Evolutionary conservation across 257 asterid genomes (phyloP), one percentile per base, ranked within the genome.

Genomic region (Solanum etuberosum): DNA sequence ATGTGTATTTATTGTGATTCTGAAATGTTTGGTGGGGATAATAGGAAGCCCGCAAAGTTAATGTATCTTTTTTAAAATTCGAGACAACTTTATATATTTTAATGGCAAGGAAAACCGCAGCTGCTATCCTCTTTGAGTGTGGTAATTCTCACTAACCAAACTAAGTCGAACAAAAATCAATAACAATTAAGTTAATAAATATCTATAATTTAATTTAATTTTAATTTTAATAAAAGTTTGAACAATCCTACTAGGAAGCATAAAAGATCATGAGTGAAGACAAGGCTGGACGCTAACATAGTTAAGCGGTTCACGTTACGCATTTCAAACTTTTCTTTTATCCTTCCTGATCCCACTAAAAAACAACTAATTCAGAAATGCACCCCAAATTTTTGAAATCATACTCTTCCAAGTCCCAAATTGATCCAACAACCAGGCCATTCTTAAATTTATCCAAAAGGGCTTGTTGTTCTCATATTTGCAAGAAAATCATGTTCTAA

Each of bases 261-360:
- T 54, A 54, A 54, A 54, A 51, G 61, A 51, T 37, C 13, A 15
- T 31, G 25, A 70, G 11, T 18, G 78, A 20, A 71, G 78, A 32
- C 78, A 9, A 16, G 23, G 77, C 77, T 32, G 16, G 25, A 32
- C 27, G 78, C 29, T n/a, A 54, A 35, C 82, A 72, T 35, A 20
- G 81, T 72, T 20, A 72, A 80, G 40, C 67, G 29, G 67, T 46
- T 80, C 84, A 86, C 85, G 89, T 92, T 91, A 91, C 86, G 74
- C 74, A 86, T 90, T 92, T 90, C 93, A 92, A 93, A 92, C 25
- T n/a, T 51, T 91, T 90, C 85, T 91, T 87, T 82, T 8, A 34
- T 34, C 20, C 61, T 90, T 89, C 10, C 93, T 91, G 92, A 81
- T 88, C 85, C 42, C 85, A 29, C 68, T 16, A 9, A 16, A 15